Conservation (phyloP, 495 filamentous ascomycete species). For the Aspergillus steynii region DNA sequence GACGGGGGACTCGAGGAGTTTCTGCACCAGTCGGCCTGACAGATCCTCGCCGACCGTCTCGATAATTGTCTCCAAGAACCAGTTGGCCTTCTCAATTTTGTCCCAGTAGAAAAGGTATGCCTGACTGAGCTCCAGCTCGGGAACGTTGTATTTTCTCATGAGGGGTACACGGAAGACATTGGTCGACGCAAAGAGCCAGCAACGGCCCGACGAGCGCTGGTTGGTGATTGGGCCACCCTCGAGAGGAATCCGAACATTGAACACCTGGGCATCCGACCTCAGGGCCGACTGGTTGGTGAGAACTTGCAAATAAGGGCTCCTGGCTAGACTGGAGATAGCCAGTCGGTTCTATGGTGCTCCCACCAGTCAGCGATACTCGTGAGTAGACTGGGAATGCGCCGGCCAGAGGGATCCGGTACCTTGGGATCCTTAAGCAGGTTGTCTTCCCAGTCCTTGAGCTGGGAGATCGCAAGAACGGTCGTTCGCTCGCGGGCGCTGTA, state of each 20-base stretch:
- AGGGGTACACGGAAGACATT: constrained; percentile 85
- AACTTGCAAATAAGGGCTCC: constrained; percentile 53
- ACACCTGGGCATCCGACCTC: constrained; percentile 69
- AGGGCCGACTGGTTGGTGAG: constrained; percentile 50
- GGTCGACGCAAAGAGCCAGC: constrained; percentile 86
- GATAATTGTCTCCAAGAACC: constrained; percentile 79
- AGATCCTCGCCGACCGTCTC: constrained; percentile 67
- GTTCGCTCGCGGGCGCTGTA: constrained; percentile 21
- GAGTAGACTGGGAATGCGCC: neutral
- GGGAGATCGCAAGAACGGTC: constrained; percentile 15
- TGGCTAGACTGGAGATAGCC: constrained; percentile 65
- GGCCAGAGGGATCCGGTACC: constrained; percentile 8
- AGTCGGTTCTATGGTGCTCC: constrained; percentile 53
- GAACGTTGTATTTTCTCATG: constrained; percentile 75
- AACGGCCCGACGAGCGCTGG: constrained; percentile 74
- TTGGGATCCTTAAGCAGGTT: constrained; percentile 21
- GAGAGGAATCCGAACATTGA: constrained; percentile 78
- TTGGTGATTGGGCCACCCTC: constrained; percentile 85
- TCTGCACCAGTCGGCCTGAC: constrained; percentile 68
- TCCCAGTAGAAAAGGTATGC: constrained; percentile 94
- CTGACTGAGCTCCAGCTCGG: constrained; percentile 81
- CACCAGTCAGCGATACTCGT: neutral
- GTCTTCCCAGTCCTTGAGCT: constrained; percentile 23
- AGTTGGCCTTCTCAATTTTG: constrained; percentile 91
- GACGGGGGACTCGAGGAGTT: constrained; percentile 63